Evolutionary conservation across 2,329 filamentous ascomycete genomes (phyloP), one percentile per base, ranked within the genome.

Genomic region (Basipetospora chlamydospora): DNA sequence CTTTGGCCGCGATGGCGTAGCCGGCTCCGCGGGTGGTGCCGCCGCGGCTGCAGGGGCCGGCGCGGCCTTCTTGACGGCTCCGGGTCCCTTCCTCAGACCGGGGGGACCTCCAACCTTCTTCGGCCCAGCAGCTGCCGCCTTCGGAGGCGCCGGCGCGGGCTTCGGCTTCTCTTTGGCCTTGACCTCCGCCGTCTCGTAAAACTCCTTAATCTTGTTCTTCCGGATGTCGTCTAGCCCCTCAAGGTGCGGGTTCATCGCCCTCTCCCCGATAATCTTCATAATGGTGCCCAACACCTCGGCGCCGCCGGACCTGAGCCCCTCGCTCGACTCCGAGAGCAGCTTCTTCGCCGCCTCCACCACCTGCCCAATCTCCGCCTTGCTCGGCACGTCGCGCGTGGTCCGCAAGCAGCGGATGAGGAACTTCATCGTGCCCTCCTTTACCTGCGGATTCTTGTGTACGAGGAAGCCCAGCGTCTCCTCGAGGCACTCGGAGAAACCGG

Each of bases 251-350:
- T 81, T 85, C 90, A 98, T 98, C 36, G 83, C 83, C 39, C 90
- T 76, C 57, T 98, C 92, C 28, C 90, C 88, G 62, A 96, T 83
- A 38, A 98, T 96, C 62, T 96, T 98, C 90, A 95, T 96, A 34
- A 98, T 58, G 0, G 87, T 94, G 44, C 92, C 90, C 3, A 98
- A 64, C 23, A 90, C 77, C 56, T 98, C 90, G 11, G 87, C 87
- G 54, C 87, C 90, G 21, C 85, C 86, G 33, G 88, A 80, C 58
- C 90, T 76, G 41, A 93, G 73, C 3, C 71, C 78, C 47, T 92
- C 87, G 46, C 78, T 87, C 0, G 84, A 88, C 53, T 98, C 90
- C 0, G 87, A 79, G 12, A 98, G 66, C 6, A 96, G 64, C 56
- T 94, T 96, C 50, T 88, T 95, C 20, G 77, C 78, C 1, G 77